These are phyloP conservation scores for Nematocida parisii DNA, from an alignment of 371 early-diverging fungal genomes.

Conservation along the genomic window DNA sequence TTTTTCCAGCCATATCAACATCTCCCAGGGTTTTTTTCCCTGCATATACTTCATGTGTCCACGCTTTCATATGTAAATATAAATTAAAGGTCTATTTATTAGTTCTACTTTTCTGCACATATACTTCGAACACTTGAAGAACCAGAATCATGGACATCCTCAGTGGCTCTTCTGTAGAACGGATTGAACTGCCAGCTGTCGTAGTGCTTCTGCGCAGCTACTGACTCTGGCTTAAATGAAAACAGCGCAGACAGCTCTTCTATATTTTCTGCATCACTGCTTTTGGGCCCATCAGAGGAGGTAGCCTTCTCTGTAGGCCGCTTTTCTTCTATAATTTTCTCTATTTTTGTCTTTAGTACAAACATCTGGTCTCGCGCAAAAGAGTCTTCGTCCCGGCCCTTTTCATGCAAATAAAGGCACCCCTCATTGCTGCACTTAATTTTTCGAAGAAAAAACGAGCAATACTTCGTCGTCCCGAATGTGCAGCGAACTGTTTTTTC, in stretches of 20 bases:
- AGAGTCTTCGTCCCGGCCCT: constrained; percentile 62
- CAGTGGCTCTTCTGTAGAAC: constrained; percentile 40
- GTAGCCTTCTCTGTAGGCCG: constrained; percentile 50
- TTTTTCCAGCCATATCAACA: constrained; percentile 52
- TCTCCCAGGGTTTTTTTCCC: constrained; percentile 52
- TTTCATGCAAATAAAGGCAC: constrained; percentile 71
- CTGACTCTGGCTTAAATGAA: constrained; percentile 44
- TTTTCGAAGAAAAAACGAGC: constrained; percentile 70
- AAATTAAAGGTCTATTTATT: constrained; percentile 55
- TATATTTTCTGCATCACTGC: constrained; percentile 25
- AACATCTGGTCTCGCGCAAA: constrained; percentile 69
- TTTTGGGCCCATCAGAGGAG: not conserved
- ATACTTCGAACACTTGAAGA: constrained; percentile 15
- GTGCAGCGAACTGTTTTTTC: constrained; percentile 68
- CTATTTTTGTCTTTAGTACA: constrained; percentile 67
- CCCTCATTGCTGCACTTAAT: constrained; percentile 69
- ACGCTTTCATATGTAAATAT: constrained; percentile 28
- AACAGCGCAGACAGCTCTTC: constrained; percentile 47
- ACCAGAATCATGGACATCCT: constrained; percentile 17
- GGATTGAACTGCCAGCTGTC: constrained; percentile 59
- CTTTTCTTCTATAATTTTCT: constrained; percentile 63
- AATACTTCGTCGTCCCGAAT: constrained; percentile 71
- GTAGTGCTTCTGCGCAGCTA: constrained; percentile 31
- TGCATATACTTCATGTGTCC: constrained; percentile 57
- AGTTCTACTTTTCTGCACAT: constrained; percentile 45